Base-by-base conservation (phyloP, 2,329 filamentous ascomycete species). In the Lanzia echinophila region DNA sequence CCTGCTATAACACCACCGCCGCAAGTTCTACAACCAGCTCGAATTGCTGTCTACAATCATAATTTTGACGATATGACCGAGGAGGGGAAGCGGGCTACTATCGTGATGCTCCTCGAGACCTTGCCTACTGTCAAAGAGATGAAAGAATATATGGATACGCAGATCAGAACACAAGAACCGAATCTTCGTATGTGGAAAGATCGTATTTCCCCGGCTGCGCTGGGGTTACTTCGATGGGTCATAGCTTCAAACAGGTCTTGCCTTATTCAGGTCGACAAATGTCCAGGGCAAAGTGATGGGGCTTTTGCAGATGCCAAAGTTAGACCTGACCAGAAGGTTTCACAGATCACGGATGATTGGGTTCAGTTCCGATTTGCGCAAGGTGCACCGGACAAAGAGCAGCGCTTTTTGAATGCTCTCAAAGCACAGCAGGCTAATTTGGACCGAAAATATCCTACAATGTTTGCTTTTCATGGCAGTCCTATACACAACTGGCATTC, bases 391-490 rank as follows among this genome's bases (percentile, higher is more conserved):
- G 89, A 95, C 64, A 95, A 91, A 64, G 91, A 96, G 66, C 75
- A 84, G 33, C 77, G 81, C 2, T 96, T 96, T 65, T 72, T 83
- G 6, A 64, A 81, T 20, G 81, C 84, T 13, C 75, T 94, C 2
- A 72, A 75, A 36, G 65, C 71, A 5, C 74, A 76, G 22, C 68
- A 67, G 31, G 46, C 52, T 11, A 64, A 58, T 19, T 41, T 63
- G 3, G 56, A 65, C 1, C 61, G 74, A 44, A 60, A 69, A 56
- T 74, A 81, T 60, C 86, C 87, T 0, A 92, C 88, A 0, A 69
- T 96, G 1, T 90, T 95, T 63, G 89, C 88, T 0, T 96, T 87
- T 84, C 91, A 96, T 67, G 91, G 90, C 6, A 95, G 88, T 63
- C 68, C 72, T 0, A 59, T 95, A 3, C 60, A 69, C 3, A 96